Base-by-base conservation (phyloP, 768 basidiomycete species). In the Pulveroboletus frians region DNA sequence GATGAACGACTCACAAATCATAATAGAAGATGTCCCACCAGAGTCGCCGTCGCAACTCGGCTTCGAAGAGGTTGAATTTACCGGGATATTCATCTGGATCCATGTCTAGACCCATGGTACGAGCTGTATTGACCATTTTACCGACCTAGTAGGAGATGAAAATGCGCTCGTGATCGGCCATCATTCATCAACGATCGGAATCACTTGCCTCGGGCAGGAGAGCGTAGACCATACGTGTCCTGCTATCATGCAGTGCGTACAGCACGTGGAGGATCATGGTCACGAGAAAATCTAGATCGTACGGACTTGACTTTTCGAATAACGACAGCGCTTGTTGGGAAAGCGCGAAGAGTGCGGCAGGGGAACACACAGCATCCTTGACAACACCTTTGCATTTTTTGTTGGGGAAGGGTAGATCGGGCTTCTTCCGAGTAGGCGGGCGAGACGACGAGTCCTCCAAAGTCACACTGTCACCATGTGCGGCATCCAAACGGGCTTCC, bases 21-120 rank as follows among this genome's bases (percentile, higher is more conserved):
- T 82, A 88, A 65, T 78, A 87, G 60, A 81, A 76, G 10, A 88
- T 73, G 45, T 87, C 84, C 88, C 88, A 91, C 85, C 88, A 88
- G 6, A 87, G 64, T 53, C 81, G 67, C 49, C 79, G 65, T 47
- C 81, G 67, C 42, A 73, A 67, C 64, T 79, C 77, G 10, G 75
- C 75, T 41, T 81, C 74, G 39, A 76, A 80, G 2, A 78, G 64
- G 38, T 56, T 71, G 55, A 76, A 78, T 57, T 63, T 75, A 26
- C 73, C 71, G 0, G 72, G 67, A 49, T 71, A 71, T 51, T 77
- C 77, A 52, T 78, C 79, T 0, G 81, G 79, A 55, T 88, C 85
- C 26, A 69, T 66, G 13, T 73, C 74, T 8, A 89, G 72, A 1
- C 84, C 84, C 72, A 87, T 78, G 48, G 70, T 70, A 7, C 84